Percentiles rank a stretch among this genome's conserved stretches.
phyloP scores from a whole-genome alignment of 768 basidiomycete species.

The Saitozyma sp. region DNA sequence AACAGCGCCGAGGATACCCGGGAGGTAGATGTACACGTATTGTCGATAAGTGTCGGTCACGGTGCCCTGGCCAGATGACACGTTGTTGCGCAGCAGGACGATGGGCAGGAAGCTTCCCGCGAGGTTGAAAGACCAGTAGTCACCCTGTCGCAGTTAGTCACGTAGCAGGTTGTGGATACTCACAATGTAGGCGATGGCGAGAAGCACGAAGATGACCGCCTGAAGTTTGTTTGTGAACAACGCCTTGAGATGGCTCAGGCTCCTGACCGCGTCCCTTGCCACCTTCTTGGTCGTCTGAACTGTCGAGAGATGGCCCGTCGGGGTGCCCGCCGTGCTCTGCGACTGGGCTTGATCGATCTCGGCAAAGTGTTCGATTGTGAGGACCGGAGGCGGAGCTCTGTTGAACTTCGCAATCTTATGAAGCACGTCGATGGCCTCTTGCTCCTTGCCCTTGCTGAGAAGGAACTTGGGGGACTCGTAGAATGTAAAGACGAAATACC shows the following conservation, averaged over 20 bases:
- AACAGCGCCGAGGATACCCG: conserved; percentile 45
- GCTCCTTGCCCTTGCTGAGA: conserved; percentile 61
- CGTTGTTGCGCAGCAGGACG: conserved; percentile 50
- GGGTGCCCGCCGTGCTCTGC: conserved; percentile 10
- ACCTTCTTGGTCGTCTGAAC: conserved; percentile 20
- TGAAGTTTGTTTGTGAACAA: conserved; percentile 50
- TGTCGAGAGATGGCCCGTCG: neutral
- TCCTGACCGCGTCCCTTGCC: conserved; percentile 18
- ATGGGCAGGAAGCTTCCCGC: conserved; percentile 53
- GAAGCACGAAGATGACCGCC: conserved; percentile 39
- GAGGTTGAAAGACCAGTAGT: conserved; percentile 50
- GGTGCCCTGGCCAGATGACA: conserved; percentile 27
- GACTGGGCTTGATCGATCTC: conserved; percentile 42
- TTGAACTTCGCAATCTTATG: conserved; percentile 54
- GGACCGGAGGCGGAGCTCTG: conserved; percentile 40
- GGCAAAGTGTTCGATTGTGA: conserved; percentile 52
- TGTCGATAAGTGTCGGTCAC: conserved; percentile 52
- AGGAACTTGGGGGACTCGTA: conserved; percentile 68
- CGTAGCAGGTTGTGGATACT: conserved; percentile 19
- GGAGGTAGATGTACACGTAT: conserved; percentile 50
- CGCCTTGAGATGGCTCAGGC: conserved; percentile 50
- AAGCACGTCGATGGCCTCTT: conserved; percentile 59
- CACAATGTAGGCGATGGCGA: conserved; percentile 49
- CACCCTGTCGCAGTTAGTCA: conserved; percentile 12
- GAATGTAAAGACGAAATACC: conserved; percentile 63